Conservation (phyloP, 2,329 filamentous ascomycete genomes). For the Ophiocordyceps camponoti-floridani region DNA sequence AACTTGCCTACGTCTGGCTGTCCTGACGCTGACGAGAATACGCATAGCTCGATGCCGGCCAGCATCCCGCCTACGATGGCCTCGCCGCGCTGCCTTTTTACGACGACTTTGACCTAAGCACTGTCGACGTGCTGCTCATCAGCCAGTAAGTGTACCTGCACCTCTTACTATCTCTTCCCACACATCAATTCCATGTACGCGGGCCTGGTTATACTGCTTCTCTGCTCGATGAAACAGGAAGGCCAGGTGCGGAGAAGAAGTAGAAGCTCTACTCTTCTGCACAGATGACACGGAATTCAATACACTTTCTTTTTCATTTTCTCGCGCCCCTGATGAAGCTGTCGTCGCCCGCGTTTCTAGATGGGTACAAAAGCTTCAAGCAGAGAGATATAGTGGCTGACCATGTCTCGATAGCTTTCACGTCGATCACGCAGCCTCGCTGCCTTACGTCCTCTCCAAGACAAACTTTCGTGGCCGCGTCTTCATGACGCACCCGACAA, state of each 20-base stretch:
- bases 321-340: slow-evolving; percentile 3
- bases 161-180: not conserved
- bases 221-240: slow-evolving; percentile 1
- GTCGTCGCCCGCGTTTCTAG: not conserved
- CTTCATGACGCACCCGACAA: slow-evolving; percentile 98
- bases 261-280: not conserved
- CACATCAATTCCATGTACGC: not conserved
- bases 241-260: not conserved
- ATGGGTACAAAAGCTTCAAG: not conserved
- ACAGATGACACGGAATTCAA: slow-evolving; percentile 22
- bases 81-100: slow-evolving; percentile 90
- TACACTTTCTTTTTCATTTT: slow-evolving; percentile 5
- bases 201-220: not conserved
- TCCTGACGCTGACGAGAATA: not conserved
- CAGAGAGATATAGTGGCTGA: not conserved
- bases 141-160: slow-evolving; percentile 72
- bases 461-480: slow-evolving; percentile 94
- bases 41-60: slow-evolving; percentile 75
- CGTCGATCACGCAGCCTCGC: slow-evolving; percentile 93
- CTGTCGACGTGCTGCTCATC: slow-evolving; percentile 89
- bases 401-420: slow-evolving; percentile 57
- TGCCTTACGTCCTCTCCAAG: slow-evolving; percentile 93
- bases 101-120: slow-evolving; percentile 95
- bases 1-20: not conserved
- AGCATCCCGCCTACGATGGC: slow-evolving; percentile 92